These are phyloP conservation scores for Candida endomychidarum DNA, from an alignment of 805 yeast species.

Conservation along the genomic window DNA sequence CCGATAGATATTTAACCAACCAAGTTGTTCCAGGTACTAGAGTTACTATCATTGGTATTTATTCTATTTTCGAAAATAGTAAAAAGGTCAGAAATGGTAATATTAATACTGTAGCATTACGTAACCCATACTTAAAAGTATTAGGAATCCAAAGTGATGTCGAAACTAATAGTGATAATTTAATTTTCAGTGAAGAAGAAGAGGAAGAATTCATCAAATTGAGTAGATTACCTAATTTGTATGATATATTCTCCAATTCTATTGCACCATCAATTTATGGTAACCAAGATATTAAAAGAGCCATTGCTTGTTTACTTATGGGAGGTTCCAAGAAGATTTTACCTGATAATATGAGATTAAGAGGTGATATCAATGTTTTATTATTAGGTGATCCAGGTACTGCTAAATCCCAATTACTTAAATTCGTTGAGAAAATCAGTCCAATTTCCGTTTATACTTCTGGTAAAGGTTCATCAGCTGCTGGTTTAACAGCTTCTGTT, in stretches of 20 bases:
- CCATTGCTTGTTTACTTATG: constrained; percentile 86
- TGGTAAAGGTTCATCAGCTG: constrained; percentile 99
- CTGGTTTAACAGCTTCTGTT: constrained; percentile 97
- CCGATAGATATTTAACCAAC: constrained; percentile 87
- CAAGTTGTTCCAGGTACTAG: constrained; percentile 93
- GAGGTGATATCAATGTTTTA: constrained; percentile 96
- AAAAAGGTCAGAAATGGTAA: constrained; percentile 43
- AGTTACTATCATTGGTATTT: constrained; percentile 88
- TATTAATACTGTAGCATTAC: constrained; percentile 74
- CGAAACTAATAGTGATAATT: constrained; percentile 59
- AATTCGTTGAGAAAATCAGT: constrained; percentile 91
- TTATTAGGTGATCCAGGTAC: constrained; percentile 98
- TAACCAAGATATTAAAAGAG: constrained; percentile 86
- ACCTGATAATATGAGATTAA: constrained; percentile 93
- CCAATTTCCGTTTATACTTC: constrained; percentile 96
- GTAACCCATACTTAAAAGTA: constrained; percentile 87
- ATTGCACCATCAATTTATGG: constrained; percentile 98
- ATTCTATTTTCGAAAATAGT: constrained; percentile 80
- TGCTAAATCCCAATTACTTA: constrained; percentile 93
- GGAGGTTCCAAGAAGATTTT: constrained; percentile 91
- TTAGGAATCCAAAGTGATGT: constrained; percentile 84
- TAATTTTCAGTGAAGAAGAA: constrained; percentile 83
- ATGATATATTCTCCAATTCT: constrained; percentile 79
- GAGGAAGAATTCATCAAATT: constrained; percentile 85
- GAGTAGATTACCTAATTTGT: constrained; percentile 80